phyloP scores from a whole-genome alignment of 306 rosid genomes.

The Medicago ruthenica region DNA sequence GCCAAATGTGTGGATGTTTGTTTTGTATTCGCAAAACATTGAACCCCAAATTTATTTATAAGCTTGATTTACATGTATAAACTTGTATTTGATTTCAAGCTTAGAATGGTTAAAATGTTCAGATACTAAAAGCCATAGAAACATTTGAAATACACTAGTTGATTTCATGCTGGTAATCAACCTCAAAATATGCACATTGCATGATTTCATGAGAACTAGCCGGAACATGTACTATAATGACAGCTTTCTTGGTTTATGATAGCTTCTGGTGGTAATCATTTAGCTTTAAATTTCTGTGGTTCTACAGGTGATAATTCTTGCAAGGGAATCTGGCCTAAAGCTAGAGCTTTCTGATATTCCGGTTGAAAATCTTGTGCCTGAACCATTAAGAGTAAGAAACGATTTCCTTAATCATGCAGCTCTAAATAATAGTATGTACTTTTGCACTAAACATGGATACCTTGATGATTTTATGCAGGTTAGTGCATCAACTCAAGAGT shows the following conservation, averaged over 20 bases:
- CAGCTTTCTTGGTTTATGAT: slow-evolving; percentile 10
- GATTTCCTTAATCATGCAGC: slow-evolving; percentile 13
- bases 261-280: slow-evolving; percentile 4
- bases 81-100: slow-evolving; percentile 15
- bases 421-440: slow-evolving; percentile 25
- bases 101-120: not conserved
- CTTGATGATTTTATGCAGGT: slow-evolving; percentile 54
- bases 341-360: slow-evolving; percentile 89
- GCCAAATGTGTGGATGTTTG: slow-evolving; percentile 16
- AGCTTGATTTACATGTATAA: not conserved
- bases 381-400: slow-evolving; percentile 72
- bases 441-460: slow-evolving; percentile 29
- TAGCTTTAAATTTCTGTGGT: slow-evolving; percentile 22
- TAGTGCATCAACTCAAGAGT: slow-evolving; percentile 80
- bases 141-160: slow-evolving; percentile 10
- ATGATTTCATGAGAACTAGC: not conserved
- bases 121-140: not conserved
- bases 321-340: slow-evolving; percentile 92
- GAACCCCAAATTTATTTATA: slow-evolving; percentile 5
- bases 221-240: not conserved
- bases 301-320: slow-evolving; percentile 93
- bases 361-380: slow-evolving; percentile 94
- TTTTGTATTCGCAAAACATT: not conserved
- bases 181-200: slow-evolving; percentile 1
- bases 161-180: not conserved